Conservation (phyloP, 2,329 filamentous ascomycete genomes). For the Nemania abortiva region DNA sequence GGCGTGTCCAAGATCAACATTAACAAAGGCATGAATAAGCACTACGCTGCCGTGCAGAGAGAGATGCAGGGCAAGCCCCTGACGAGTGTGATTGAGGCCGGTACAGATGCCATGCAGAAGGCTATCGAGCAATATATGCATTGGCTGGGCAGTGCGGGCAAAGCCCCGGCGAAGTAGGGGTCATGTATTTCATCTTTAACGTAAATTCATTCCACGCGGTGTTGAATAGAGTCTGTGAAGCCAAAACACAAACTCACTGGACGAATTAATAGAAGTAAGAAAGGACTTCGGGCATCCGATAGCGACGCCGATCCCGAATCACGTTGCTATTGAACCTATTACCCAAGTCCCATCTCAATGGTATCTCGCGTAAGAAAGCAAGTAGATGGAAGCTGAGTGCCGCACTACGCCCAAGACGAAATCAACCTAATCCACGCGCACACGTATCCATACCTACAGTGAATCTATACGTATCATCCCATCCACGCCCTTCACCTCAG, state of each 20-base stretch:
- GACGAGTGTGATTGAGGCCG: conserved; percentile 61
- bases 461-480: neutral
- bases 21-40: conserved; percentile 65
- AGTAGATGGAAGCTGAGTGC: neutral
- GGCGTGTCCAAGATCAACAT: conserved; percentile 65
- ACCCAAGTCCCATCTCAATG: neutral
- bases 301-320: too few relatives aligned
- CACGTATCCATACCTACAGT: neutral
- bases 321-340: too few relatives aligned
- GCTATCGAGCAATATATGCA: conserved; percentile 62
- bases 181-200: conserved; percentile 2
- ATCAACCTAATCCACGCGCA: neutral
- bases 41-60: conserved; percentile 59
- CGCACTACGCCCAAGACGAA: conserved; percentile 4
- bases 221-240: neutral
- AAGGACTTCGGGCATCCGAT: too few relatives aligned
- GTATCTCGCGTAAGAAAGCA: neutral
- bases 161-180: conserved; percentile 47
- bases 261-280: too few relatives aligned
- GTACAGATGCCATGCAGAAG: conserved; percentile 61
- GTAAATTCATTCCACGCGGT: neutral
- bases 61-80: conserved; percentile 61
- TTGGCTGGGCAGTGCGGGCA: conserved; percentile 60
- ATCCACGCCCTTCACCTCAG: neutral
- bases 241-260: too few relatives aligned